Conservation (phyloP, 345 rosid genomes). For the Boechera stricta region DNA sequence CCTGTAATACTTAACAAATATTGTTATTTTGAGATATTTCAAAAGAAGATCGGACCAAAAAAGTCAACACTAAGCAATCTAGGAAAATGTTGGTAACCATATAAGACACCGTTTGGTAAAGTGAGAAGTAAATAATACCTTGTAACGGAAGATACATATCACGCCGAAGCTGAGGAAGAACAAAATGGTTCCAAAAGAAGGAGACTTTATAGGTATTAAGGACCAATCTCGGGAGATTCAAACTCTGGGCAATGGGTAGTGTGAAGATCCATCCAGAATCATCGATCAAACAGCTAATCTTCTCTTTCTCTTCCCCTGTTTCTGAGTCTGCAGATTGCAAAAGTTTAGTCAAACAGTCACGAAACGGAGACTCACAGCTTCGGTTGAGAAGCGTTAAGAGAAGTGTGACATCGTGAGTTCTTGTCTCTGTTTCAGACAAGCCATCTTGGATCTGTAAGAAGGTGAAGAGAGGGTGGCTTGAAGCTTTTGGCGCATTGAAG, state of each 20-base stretch:
- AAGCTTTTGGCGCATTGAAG: constrained; percentile 44
- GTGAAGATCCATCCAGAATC: constrained; percentile 43
- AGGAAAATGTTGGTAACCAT: not conserved
- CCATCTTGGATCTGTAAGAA: constrained; percentile 41
- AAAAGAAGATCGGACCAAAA: not conserved
- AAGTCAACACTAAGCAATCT: not conserved
- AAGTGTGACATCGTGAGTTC: constrained; percentile 24
- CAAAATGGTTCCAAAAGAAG: constrained; percentile 36
- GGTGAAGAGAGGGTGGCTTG: constrained; percentile 41
- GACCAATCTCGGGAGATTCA: constrained; percentile 35
- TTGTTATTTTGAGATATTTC: not conserved
- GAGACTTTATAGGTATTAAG: constrained; percentile 30
- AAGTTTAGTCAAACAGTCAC: constrained; percentile 39
- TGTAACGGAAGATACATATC: constrained; percentile 25
- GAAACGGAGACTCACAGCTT: constrained; percentile 23
- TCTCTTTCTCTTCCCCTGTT: constrained; percentile 24
- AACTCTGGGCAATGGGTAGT: constrained; percentile 8
- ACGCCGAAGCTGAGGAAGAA: constrained; percentile 35
- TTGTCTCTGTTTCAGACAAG: constrained; percentile 42
- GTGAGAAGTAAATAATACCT: constrained; percentile 23
- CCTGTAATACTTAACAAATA: not conserved
- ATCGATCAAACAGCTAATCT: constrained; percentile 38
- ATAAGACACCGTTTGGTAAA: not conserved
- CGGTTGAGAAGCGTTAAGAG: constrained; percentile 24
- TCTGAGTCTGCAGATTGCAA: constrained; percentile 16